A percentile compares a stretch with the other conserved stretches of the same genome.
phyloP scores from a whole-genome alignment of 2,329 filamentous ascomycete species.

The Furcasterigmium sp. region DNA sequence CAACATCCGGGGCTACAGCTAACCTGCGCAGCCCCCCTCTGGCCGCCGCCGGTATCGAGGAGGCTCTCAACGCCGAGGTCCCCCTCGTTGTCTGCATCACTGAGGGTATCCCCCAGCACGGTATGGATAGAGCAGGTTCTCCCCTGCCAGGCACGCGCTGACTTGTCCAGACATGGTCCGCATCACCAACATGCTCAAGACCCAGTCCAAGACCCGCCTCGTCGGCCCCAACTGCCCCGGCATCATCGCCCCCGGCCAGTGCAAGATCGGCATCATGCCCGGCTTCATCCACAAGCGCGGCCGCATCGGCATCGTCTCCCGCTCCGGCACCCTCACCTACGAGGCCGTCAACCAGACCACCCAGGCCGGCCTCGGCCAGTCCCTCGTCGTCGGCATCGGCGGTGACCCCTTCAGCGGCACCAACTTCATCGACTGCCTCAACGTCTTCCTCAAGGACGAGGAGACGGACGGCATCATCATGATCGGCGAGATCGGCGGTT shows the following conservation, averaged over 20 bases:
- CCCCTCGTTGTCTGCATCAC: conserved; percentile 96
- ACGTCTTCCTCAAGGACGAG: conserved; percentile 91
- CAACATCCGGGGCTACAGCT: background rate
- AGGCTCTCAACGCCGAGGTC: conserved; percentile 89
- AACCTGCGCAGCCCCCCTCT: conserved; percentile 64
- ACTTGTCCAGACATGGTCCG: conserved; percentile 83
- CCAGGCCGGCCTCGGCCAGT: conserved; percentile 92
- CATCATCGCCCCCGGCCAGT: conserved; percentile 92
- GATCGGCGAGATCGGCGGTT: conserved; percentile 98
- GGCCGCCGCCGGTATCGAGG: conserved; percentile 92
- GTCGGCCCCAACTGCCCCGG: conserved; percentile 98
- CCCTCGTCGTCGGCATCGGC: conserved; percentile 95
- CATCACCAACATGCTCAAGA: conserved; percentile 96
- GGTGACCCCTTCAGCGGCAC: conserved; percentile 98
- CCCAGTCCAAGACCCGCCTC: conserved; percentile 92
- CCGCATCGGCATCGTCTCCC: conserved; percentile 96
- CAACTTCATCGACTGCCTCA: conserved; percentile 99
- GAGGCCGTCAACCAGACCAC: conserved; percentile 99
- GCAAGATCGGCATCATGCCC: conserved; percentile 99
- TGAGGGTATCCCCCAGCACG: conserved; percentile 95
- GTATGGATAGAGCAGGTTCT: conserved; percentile 43
- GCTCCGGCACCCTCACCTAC: conserved; percentile 97
- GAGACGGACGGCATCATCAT: conserved; percentile 99
- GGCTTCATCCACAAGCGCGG: conserved; percentile 99
- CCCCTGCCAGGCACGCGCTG: conserved; percentile 2